Evolutionary conservation across 2,329 filamentous ascomycete genomes (phyloP), one percentile per base, ranked within the genome.

Genomic region (Chrysoporthe deuterocubensis): DNA sequence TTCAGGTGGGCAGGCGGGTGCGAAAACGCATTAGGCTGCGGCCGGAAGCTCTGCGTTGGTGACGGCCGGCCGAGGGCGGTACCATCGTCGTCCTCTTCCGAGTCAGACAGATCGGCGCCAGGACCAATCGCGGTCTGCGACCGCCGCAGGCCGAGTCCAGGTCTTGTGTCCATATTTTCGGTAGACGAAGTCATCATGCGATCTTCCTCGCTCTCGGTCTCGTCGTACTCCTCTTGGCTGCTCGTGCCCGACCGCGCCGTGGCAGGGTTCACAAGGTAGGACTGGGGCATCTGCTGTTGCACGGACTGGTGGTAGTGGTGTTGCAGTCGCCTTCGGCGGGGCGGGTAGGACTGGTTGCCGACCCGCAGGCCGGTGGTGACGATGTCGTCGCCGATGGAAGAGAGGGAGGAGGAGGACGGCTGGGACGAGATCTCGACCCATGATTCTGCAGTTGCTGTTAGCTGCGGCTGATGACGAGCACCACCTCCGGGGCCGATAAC

Each of bases 361-460:
- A 97, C 90, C 64, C 89, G 89, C 54, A 97, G 85, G 37, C 94
- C 94, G 5, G 93, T 96, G 1, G 93, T 97, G 54, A 97, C 91
- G 72, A 97, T 95, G 75, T 97, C 94, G 72, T 97, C 94, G 71
- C 87, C 87, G 76, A 91, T 89, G 65, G 89, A 97, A 26, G 94
- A 97, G 14, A 97, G 83, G 16, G 94, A 97, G 2, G 95, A 97
- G 2, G 95, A 97, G 0, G 95, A 97, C 8, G 95, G 94, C 74
- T 96, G 93, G 4, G 95, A 97, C 59, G 92, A 89, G 69, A 99
- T 89, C 78, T 99, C 95, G 73, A 98, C 89, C 96, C 96, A 99
- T 9, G 96, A 97, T 82, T 98, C 96, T 94, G 48, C n/a, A n/a
- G 83, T 72, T 67, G 60, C 70, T 69, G 73, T 78, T 52, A 77